phyloP scores from a whole-genome alignment of 2,329 filamentous ascomycete genomes.

The Trichoderma endophyticum region DNA sequence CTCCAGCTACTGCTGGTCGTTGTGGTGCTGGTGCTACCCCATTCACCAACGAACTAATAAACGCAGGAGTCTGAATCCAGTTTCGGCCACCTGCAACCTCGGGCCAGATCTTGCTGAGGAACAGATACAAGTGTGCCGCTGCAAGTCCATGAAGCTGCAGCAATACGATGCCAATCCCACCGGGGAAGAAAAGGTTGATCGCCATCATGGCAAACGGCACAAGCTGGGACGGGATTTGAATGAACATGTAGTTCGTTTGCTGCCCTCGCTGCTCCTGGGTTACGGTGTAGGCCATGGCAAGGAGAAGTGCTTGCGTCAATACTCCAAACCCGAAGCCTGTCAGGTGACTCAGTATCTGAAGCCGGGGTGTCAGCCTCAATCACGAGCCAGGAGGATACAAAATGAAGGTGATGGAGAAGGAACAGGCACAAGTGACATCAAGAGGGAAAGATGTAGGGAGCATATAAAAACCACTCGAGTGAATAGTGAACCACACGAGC shows the following conservation, averaged over 20 bases:
- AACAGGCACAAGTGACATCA: background rate
- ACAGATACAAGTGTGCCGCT: slow-evolving; percentile 87
- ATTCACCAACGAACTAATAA: slow-evolving; percentile 56
- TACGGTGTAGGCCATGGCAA: slow-evolving; percentile 80
- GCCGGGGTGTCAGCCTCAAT: slow-evolving; percentile 23
- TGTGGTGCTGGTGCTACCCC: background rate
- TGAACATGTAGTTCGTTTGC: slow-evolving; percentile 74
- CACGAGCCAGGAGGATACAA: background rate
- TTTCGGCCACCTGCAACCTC: slow-evolving; percentile 82
- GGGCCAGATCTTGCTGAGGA: slow-evolving; percentile 83
- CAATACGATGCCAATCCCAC: slow-evolving; percentile 54
- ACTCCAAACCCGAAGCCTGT: slow-evolving; percentile 35
- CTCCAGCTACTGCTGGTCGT: background rate
- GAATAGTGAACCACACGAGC: slow-evolving; percentile 60
- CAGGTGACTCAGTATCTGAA: slow-evolving; percentile 33
- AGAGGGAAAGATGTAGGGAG: slow-evolving; percentile 55
- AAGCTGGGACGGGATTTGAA: slow-evolving; percentile 78
- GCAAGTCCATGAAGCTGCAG: slow-evolving; percentile 74
- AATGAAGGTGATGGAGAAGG: background rate
- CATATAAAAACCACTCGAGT: slow-evolving; percentile 57
- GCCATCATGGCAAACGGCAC: slow-evolving; percentile 78
- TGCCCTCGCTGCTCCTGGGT: slow-evolving; percentile 79
- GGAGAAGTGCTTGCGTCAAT: slow-evolving; percentile 63
- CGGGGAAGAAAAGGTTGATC: slow-evolving; percentile 64
- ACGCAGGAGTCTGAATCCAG: slow-evolving; percentile 68